Evolutionary conservation across 805 yeast species (phyloP), one percentile per base, ranked within the genome.

Genomic region (Metschnikowia drakensbergensis): DNA sequence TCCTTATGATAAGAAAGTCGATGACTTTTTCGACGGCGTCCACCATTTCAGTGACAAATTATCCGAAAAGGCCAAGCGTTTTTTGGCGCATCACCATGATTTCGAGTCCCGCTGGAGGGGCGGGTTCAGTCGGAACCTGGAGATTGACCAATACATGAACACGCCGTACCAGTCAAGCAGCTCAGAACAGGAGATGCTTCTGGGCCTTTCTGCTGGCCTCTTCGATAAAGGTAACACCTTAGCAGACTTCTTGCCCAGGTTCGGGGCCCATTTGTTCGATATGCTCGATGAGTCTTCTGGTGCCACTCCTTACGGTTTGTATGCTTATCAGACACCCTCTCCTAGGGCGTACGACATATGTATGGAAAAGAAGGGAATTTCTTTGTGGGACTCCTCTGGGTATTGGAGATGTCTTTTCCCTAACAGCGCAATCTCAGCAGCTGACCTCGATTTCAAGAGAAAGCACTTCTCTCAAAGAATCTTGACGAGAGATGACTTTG

Each of bases 371-470:
- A 69, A 81, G 6, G 98, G 99, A 3, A 67, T 77, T 5, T 79
- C 88, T 0, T 83, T 82, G 9, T 92, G 97, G 97, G 95, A 89
- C 61, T 68, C 79, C 33, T 74, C 77, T 23, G 98, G 97, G 0
- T 79, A 83, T 64, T 92, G 97, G 97, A 79, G 91, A 61, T 92
- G 98, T 67, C 69, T 92, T 40, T 85, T 91, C 65, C 96, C 96
- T 9, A 74, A 75, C 54, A 50, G 66, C 31, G 59, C 67, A 65
- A 42, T 71, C 51, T 53, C 75, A 57, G 44, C 71, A 59, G 48
- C 62, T 50, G 37, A 69, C 46, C 54, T 71, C 64, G 52, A 54
- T 58, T 45, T 55, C 54, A 58, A 64, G 60, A 49, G 60, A 33
- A 52, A 57, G 36, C 48, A 60, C 37, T 56, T 64, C 13, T 57